phyloP scores from a whole-genome alignment of 345 rosid species.

The Euphorbia pulcherrima region DNA sequence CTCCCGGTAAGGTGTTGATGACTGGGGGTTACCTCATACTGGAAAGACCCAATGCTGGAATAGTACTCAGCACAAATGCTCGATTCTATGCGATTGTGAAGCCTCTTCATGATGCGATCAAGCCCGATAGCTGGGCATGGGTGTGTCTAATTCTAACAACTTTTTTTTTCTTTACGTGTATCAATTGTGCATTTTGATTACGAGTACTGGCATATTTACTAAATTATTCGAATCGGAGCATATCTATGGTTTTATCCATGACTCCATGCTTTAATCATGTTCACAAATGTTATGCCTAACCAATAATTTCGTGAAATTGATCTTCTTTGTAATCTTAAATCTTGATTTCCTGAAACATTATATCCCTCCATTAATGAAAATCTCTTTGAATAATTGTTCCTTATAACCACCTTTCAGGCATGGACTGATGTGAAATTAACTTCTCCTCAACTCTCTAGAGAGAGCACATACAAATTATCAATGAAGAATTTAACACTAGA shows the following conservation, averaged over 20 bases:
- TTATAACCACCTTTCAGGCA: constrained; percentile 35
- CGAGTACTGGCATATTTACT: background rate
- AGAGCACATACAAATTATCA: constrained; percentile 72
- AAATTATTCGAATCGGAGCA: background rate
- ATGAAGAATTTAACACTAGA: constrained; percentile 59
- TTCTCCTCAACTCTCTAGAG: constrained; percentile 89
- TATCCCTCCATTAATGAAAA: background rate
- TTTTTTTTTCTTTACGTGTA: background rate
- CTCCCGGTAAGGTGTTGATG: constrained; percentile 96
- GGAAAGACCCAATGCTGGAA: constrained; percentile 92
- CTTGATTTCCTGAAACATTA: background rate
- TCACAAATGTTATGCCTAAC: background rate
- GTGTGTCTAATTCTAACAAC: constrained; percentile 34
- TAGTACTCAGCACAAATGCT: constrained; percentile 86
- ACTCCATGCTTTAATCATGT: background rate
- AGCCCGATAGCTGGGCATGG: constrained; percentile 86
- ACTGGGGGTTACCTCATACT: constrained; percentile 89
- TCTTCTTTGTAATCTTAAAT: background rate
- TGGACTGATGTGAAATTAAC: constrained; percentile 86
- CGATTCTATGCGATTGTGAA: constrained; percentile 87
- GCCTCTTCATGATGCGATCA: constrained; percentile 59
- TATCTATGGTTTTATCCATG: background rate
- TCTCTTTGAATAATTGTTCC: constrained; percentile 3
- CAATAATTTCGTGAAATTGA: constrained; percentile 1
- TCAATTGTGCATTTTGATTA: background rate